Conservation (phyloP, 306 rosid species). For the Astragalus membranaceus region DNA sequence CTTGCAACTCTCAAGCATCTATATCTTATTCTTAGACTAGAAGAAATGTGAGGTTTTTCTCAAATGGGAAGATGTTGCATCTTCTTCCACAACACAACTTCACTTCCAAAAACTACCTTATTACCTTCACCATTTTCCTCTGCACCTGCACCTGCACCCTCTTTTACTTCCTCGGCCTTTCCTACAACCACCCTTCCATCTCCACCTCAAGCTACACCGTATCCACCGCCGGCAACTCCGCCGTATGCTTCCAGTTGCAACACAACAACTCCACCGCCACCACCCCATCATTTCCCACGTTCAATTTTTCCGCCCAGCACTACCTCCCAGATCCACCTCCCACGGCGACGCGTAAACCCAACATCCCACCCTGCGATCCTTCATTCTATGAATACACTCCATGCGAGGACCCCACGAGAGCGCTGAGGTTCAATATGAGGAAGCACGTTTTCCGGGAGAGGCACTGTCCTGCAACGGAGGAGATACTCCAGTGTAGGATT, state of each 20-base stretch:
- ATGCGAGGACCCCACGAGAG: slow-evolving; percentile 64
- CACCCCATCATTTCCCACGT: neutral
- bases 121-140: slow-evolving; percentile 28
- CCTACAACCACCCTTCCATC: slow-evolving; percentile 34
- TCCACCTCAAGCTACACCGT: neutral
- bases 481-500: slow-evolving; percentile 48
- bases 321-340: slow-evolving; percentile 25
- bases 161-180: slow-evolving; percentile 60
- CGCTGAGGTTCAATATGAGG: slow-evolving; percentile 44
- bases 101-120: slow-evolving; percentile 20
- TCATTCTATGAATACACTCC: slow-evolving; percentile 68
- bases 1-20: too few relatives aligned
- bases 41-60: too few relatives aligned
- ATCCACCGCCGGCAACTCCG: neutral
- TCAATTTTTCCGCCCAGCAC: slow-evolving; percentile 63
- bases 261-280: neutral
- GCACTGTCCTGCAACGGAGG: slow-evolving; percentile 61
- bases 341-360: slow-evolving; percentile 22
- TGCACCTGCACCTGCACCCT: slow-evolving; percentile 54
- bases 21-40: too few relatives aligned
- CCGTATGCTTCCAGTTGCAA: neutral
- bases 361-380: slow-evolving; percentile 47
- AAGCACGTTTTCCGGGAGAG: slow-evolving; percentile 53
- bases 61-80: too few relatives aligned
- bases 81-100: neutral